Evolutionary conservation across 441 rosid species (phyloP).

Genomic region (Capsella rubella): DNA sequence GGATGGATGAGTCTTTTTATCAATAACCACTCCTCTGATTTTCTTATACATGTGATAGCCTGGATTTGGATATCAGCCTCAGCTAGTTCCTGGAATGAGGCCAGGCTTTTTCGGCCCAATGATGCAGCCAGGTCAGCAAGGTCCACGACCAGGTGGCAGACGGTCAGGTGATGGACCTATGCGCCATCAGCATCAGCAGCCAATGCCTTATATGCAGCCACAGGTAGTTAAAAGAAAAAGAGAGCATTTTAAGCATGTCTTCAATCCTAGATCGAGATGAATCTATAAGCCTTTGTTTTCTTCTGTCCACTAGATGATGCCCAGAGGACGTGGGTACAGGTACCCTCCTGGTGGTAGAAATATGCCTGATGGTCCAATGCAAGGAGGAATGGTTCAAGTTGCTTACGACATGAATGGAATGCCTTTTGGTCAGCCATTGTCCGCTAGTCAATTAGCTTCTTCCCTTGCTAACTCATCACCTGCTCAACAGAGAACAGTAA

Average conservation of each 20-base stretch:
- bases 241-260: not conserved
- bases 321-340: constrained; percentile 57
- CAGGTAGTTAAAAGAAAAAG: constrained; percentile 47
- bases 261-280: not conserved
- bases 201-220: constrained; percentile 62
- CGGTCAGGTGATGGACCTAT: constrained; percentile 57
- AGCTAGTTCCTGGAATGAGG: constrained; percentile 77
- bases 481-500: constrained; percentile 66
- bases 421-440: constrained; percentile 51
- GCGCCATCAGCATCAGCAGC: constrained; percentile 71
- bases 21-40: not conserved
- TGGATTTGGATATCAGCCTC: constrained; percentile 78
- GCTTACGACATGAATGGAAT: constrained; percentile 56
- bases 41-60: constrained; percentile 48
- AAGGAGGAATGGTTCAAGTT: constrained; percentile 58
- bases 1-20: too few relatives aligned
- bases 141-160: constrained; percentile 71
- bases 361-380: constrained; percentile 55
- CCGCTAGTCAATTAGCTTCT: constrained; percentile 56
- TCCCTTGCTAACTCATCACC: constrained; percentile 60
- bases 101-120: constrained; percentile 65
- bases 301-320: constrained; percentile 53
- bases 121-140: constrained; percentile 79
- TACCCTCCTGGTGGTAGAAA: constrained; percentile 60
- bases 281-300: not conserved